A percentile compares a stretch with the other conserved stretches of the same genome.
Evolutionary conservation across 352 stramenopile genomes (phyloP).

Genomic region (Phytophthora tubulina): DNA sequence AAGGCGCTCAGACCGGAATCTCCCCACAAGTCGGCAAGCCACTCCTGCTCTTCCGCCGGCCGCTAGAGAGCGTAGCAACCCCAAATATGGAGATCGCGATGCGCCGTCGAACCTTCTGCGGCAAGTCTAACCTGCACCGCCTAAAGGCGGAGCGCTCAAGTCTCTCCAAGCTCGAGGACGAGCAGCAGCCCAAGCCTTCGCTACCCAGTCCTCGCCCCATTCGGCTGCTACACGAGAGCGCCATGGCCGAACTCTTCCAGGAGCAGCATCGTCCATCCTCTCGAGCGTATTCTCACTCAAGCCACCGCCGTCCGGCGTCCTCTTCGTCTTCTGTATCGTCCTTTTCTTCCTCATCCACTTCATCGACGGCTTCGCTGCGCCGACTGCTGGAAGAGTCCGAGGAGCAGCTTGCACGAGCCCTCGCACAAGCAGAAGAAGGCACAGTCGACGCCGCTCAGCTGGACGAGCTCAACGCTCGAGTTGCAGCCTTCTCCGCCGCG

Average conservation of each 20-base stretch:
- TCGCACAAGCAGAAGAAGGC: constrained; percentile 35
- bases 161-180: constrained; percentile 41
- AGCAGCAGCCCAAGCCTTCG: constrained; percentile 27
- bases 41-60: constrained; percentile 17
- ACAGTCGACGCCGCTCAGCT: constrained; percentile 40
- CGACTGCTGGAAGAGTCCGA: constrained; percentile 42
- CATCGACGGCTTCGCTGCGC: constrained; percentile 39
- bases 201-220: constrained; percentile 36
- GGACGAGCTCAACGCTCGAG: constrained; percentile 51
- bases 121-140: constrained; percentile 37
- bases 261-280: constrained; percentile 44
- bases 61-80: background rate
- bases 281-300: constrained; percentile 9
- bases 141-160: constrained; percentile 43
- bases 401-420: constrained; percentile 32
- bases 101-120: constrained; percentile 42
- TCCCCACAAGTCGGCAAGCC: constrained; percentile 6
- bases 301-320: constrained; percentile 14
- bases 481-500: constrained; percentile 46
- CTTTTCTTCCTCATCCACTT: constrained; percentile 33
- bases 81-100: constrained; percentile 36
- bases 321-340: constrained; percentile 25
- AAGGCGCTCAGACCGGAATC: constrained; percentile 11
- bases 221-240: constrained; percentile 49
- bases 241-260: constrained; percentile 54